Evolutionary conservation across 495 filamentous ascomycete species (phyloP).

Genomic region (Aspergillus conjunctus): DNA sequence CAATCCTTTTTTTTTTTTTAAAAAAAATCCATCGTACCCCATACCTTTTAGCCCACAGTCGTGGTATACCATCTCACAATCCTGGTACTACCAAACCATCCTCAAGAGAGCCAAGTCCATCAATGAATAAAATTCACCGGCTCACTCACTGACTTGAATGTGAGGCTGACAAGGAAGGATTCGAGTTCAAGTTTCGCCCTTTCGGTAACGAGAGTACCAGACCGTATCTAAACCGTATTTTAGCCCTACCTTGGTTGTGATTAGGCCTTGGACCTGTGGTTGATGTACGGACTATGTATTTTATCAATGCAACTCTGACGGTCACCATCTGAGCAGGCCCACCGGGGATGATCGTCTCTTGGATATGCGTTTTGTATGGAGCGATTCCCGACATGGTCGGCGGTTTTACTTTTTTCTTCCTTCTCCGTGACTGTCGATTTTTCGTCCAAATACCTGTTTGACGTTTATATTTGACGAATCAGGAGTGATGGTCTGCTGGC

Average conservation of each 20-base stretch:
- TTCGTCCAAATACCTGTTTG: background rate
- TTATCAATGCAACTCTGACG: slow-evolving; percentile 24
- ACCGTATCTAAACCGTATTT: slow-evolving; percentile 13
- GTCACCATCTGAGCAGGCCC: slow-evolving; percentile 1
- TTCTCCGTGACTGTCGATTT: background rate
- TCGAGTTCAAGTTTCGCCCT: background rate
- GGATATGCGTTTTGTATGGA: background rate
- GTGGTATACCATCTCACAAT: background rate
- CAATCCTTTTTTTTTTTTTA: too few relatives aligned
- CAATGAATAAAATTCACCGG: background rate
- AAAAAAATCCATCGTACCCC: too few relatives aligned
- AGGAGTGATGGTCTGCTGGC: too few relatives aligned
- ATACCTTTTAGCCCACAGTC: too few relatives aligned
- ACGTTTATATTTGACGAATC: too few relatives aligned
- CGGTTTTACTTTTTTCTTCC: background rate
- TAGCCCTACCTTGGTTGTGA: background rate
- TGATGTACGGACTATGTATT: slow-evolving; percentile 7
- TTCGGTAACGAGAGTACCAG: slow-evolving; percentile 5
- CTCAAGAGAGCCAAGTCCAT: background rate
- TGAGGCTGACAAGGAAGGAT: slow-evolving; percentile 15
- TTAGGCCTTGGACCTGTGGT: background rate
- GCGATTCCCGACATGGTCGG: background rate
- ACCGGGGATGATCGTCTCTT: slow-evolving; percentile 2
- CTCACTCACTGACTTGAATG: background rate
- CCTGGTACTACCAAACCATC: background rate